phyloP scores from a whole-genome alignment of 257 asterid species.

The Rubia yunnanensis region DNA sequence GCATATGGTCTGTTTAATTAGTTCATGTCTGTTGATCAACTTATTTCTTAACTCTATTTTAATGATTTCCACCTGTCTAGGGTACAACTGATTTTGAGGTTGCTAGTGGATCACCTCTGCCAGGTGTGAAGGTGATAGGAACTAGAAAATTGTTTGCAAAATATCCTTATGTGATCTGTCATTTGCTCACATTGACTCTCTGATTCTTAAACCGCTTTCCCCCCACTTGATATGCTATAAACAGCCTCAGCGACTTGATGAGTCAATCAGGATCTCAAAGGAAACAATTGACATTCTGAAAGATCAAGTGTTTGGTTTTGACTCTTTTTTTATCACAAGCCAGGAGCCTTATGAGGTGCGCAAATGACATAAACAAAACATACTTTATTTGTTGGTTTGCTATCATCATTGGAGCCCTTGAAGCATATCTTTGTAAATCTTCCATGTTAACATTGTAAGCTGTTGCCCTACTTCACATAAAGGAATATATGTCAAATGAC shows the following conservation, averaged over 20 bases:
- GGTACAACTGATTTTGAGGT: slow-evolving; percentile 37
- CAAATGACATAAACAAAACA: slow-evolving; percentile 8
- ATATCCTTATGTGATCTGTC: slow-evolving; percentile 4
- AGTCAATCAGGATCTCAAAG: slow-evolving; percentile 68
- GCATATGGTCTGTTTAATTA: not conserved
- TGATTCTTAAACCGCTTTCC: not conserved
- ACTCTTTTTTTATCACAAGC: slow-evolving; percentile 88
- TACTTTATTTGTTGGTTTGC: not conserved
- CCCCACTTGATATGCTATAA: slow-evolving; percentile 19
- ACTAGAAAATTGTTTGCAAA: slow-evolving; percentile 15
- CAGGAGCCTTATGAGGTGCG: slow-evolving; percentile 98
- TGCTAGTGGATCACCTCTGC: slow-evolving; percentile 91
- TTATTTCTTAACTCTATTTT: slow-evolving; percentile 15
- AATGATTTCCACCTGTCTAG: slow-evolving; percentile 27
- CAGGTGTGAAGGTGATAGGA: slow-evolving; percentile 89
- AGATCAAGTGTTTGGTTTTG: slow-evolving; percentile 94
- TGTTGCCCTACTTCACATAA: not conserved
- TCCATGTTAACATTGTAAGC: not conserved
- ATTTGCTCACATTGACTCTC: not conserved
- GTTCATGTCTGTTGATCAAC: not conserved
- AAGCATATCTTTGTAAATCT: not conserved
- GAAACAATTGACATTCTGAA: slow-evolving; percentile 75
- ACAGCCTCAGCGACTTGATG: slow-evolving; percentile 65
- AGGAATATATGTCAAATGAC: not conserved
- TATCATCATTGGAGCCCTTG: not conserved